A percentile compares a stretch with the other conserved stretches of the same genome.
Evolutionary conservation across 257 asterid species (phyloP).

Genomic region (Solanum peruvianum): DNA sequence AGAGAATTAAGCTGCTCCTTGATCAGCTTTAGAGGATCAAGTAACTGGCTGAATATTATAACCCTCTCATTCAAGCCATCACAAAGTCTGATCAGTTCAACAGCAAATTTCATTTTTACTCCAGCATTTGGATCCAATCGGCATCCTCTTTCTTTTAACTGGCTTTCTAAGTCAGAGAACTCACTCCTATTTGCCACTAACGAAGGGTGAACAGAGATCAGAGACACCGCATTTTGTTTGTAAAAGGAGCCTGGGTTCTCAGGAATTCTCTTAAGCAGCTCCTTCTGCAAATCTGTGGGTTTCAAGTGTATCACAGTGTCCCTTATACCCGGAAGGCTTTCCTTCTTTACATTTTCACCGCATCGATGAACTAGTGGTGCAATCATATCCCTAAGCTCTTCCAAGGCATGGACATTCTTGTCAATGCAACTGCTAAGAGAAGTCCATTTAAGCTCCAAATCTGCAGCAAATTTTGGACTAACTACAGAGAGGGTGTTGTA

Average conservation of each 20-base stretch:
- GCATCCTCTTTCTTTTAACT: not conserved
- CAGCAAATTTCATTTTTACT: slow-evolving; percentile 44
- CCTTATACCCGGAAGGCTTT: slow-evolving; percentile 55
- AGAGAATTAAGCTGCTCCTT: slow-evolving; percentile 19
- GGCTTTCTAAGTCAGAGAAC: slow-evolving; percentile 6
- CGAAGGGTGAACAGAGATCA: slow-evolving; percentile 60
- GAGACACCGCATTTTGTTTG: slow-evolving; percentile 25
- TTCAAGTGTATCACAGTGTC: slow-evolving; percentile 31
- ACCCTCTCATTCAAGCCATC: slow-evolving; percentile 33
- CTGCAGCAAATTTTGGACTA: slow-evolving; percentile 31
- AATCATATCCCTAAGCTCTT: slow-evolving; percentile 36
- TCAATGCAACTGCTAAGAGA: slow-evolving; percentile 24
- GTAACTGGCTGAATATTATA: slow-evolving; percentile 42
- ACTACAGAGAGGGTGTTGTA: slow-evolving; percentile 56
- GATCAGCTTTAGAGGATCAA: slow-evolving; percentile 38
- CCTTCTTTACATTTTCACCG: slow-evolving; percentile 42
- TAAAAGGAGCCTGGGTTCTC: slow-evolving; percentile 7
- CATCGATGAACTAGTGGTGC: slow-evolving; percentile 59
- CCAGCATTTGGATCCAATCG: slow-evolving; percentile 32
- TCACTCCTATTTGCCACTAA: slow-evolving; percentile 19
- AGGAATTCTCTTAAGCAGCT: slow-evolving; percentile 8
- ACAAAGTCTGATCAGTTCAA: slow-evolving; percentile 36
- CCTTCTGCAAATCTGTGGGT: slow-evolving; percentile 47
- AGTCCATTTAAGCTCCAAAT: slow-evolving; percentile 20
- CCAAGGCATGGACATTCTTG: slow-evolving; percentile 11